Evolutionary conservation across 176 grass and related monocot species (phyloP).

Genomic region (sorghum (Sorghum bicolor)): DNA sequence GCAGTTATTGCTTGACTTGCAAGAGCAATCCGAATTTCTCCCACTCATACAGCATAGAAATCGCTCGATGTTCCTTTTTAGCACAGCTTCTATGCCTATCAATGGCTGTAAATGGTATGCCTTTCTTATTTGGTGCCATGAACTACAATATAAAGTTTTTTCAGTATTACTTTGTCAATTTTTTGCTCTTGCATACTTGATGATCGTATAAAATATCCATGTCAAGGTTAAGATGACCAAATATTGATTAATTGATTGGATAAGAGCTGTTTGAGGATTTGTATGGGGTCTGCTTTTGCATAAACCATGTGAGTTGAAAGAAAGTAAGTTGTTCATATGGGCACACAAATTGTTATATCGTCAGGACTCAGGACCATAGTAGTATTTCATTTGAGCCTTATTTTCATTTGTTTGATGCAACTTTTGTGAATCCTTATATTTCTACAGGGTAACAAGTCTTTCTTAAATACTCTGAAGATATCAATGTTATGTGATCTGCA

Average conservation of each 20-base stretch:
- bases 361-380: neutral
- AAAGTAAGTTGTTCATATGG: constrained; percentile 11
- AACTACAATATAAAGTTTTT: neutral
- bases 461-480: constrained; percentile 10
- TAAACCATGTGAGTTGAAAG: constrained; percentile 25
- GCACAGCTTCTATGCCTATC: neutral
- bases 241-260: constrained; percentile 9
- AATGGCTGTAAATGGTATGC: neutral
- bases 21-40: constrained; percentile 1
- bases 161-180: neutral
- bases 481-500: neutral
- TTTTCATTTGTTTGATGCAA: constrained; percentile 1
- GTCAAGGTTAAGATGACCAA: constrained; percentile 3
- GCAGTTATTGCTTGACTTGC: constrained; percentile 40
- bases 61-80: neutral
- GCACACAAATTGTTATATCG: neutral
- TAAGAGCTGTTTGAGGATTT: constrained; percentile 9
- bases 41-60: neutral
- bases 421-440: neutral
- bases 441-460: constrained; percentile 4
- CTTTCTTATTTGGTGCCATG: neutral
- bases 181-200: neutral
- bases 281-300: neutral
- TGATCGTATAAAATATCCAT: constrained; percentile 12
- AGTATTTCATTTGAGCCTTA: neutral